Conservation (phyloP, 495 filamentous ascomycete genomes). For the Aspergillus sclerotioniger region DNA sequence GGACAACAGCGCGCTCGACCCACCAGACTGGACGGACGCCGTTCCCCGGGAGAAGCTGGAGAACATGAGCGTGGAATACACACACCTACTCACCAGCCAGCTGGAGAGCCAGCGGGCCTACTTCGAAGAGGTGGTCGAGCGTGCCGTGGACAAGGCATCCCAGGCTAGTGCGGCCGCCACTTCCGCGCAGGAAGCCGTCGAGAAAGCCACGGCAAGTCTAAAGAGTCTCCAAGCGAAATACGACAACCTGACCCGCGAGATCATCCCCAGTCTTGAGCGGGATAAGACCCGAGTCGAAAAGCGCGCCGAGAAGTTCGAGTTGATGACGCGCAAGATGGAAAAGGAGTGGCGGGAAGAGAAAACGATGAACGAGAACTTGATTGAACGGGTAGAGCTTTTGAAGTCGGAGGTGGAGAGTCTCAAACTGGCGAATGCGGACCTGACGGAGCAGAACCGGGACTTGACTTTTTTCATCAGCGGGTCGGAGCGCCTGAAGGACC, state of each 20-base stretch:
- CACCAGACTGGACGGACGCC: slow-evolving; percentile 57
- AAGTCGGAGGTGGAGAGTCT: slow-evolving; percentile 54
- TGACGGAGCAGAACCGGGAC: slow-evolving; percentile 87
- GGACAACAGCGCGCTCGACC: slow-evolving; percentile 43
- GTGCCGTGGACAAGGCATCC: slow-evolving; percentile 86
- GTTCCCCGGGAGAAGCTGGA: slow-evolving; percentile 91
- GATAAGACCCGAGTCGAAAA: slow-evolving; percentile 66
- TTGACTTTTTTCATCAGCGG: slow-evolving; percentile 85
- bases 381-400: slow-evolving; percentile 71
- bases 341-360: slow-evolving; percentile 87
- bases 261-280: slow-evolving; percentile 63
- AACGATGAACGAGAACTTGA: slow-evolving; percentile 71
- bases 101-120: slow-evolving; percentile 89
- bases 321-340: slow-evolving; percentile 71
- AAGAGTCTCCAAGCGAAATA: slow-evolving; percentile 55
- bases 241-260: slow-evolving; percentile 53
- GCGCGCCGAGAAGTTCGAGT: slow-evolving; percentile 66
- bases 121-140: slow-evolving; percentile 89
- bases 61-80: slow-evolving; percentile 88
- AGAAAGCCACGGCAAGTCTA: slow-evolving; percentile 50
- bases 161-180: slow-evolving; percentile 67
- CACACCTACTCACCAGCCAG: slow-evolving; percentile 86
- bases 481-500: slow-evolving; percentile 73
- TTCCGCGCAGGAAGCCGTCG: slow-evolving; percentile 54
- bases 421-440: slow-evolving; percentile 54